Evolutionary conservation across 2,329 filamentous ascomycete species (phyloP).

Genomic region (Capronia coronata): DNA sequence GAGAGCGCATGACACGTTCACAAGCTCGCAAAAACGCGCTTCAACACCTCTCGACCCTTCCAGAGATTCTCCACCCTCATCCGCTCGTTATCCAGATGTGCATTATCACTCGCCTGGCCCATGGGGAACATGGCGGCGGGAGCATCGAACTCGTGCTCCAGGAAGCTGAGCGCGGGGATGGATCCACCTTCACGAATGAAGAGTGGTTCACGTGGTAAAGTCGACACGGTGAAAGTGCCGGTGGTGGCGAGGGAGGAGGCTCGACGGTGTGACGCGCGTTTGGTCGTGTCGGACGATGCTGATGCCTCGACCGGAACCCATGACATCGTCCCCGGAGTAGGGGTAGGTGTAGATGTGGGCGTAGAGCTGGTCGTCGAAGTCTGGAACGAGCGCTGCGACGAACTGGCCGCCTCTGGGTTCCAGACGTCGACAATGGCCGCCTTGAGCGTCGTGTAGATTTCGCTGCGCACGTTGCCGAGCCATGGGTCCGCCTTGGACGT

Average conservation of each 20-base stretch:
- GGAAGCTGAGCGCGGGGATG: conserved; percentile 86
- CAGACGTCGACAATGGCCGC: conserved; percentile 78
- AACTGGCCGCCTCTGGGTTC: conserved; percentile 42
- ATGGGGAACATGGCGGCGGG: conserved; percentile 59
- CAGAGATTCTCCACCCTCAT: conserved; percentile 78
- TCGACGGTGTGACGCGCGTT: conserved; percentile 23
- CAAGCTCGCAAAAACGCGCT: conserved; percentile 62
- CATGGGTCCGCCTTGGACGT: conserved; percentile 93
- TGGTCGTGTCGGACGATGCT: conserved; percentile 8
- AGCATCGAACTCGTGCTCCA: conserved; percentile 28
- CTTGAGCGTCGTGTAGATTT: conserved; percentile 84
- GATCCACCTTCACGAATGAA: conserved; percentile 95
- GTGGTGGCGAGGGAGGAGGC: conserved; percentile 37
- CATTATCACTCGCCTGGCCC: conserved; percentile 87
- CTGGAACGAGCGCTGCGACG: not conserved
- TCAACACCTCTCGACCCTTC: conserved; percentile 88
- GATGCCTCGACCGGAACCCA: not conserved
- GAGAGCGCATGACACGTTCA: not conserved
- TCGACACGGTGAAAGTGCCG: conserved; percentile 24
- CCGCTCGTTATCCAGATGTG: conserved; percentile 93
- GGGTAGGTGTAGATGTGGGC: not conserved
- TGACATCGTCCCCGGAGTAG: not conserved
- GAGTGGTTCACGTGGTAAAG: conserved; percentile 37
- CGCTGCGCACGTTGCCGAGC: conserved; percentile 85
- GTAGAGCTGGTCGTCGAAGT: conserved; percentile 1